Conservation (phyloP, 2,329 filamentous ascomycete genomes). For the Xylariaceae sp. region DNA sequence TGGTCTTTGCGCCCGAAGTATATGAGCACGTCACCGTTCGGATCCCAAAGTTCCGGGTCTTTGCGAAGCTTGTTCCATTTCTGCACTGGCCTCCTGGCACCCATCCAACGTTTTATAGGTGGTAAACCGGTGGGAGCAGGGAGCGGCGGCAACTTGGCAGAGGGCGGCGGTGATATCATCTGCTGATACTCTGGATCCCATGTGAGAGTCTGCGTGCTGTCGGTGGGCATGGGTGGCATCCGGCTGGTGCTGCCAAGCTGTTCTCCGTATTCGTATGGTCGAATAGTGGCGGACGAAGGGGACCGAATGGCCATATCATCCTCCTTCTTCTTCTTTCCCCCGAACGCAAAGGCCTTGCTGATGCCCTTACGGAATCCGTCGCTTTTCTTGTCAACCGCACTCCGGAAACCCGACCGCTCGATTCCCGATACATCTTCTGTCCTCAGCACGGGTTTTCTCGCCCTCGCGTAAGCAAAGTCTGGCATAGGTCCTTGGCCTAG, state of each 20-base stretch:
- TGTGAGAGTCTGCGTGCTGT: conserved; percentile 13
- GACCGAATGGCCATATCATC: conserved; percentile 26
- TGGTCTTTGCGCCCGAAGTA: conserved; percentile 47
- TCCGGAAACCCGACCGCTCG: conserved; percentile 50
- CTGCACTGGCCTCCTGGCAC: conserved; percentile 42
- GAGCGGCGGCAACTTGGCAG: conserved; percentile 38
- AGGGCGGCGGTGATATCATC: conserved; percentile 36
- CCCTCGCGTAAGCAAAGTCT: conserved; percentile 40
- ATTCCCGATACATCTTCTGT: conserved; percentile 50
- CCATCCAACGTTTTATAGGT: conserved; percentile 50
- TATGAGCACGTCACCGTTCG: conserved; percentile 55
- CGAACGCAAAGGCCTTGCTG: conserved; percentile 49
- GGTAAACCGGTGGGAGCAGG: conserved; percentile 31
- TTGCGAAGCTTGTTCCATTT: conserved; percentile 56
- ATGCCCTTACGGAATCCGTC: conserved; percentile 50
- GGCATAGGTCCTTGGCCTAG: conserved; percentile 30
- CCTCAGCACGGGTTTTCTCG: conserved; percentile 39
- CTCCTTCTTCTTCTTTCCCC: conserved; percentile 39
- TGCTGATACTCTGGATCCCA: conserved; percentile 22
- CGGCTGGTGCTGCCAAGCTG: conserved; percentile 16
- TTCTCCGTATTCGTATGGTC: conserved; percentile 20
- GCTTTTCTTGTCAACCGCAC: conserved; percentile 50
- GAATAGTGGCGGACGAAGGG: conserved; percentile 34
- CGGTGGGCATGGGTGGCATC: conserved; percentile 18
- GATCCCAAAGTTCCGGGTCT: conserved; percentile 58